Evolutionary conservation across 1,284 basidiomycete species (phyloP).

Genomic region (Papiliotrema terrestris): DNA sequence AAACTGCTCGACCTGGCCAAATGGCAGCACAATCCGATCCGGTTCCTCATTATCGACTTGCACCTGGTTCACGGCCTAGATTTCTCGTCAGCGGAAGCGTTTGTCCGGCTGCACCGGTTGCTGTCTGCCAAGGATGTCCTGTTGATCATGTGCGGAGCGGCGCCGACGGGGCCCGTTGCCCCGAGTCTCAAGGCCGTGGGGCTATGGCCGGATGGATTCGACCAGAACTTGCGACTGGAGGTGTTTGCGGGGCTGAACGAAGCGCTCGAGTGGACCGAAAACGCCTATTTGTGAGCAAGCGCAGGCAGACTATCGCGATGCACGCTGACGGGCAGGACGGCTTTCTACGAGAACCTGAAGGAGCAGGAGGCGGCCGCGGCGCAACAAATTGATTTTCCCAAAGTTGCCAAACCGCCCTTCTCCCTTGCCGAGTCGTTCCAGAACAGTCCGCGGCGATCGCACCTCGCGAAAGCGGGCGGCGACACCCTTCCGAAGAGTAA

Average conservation of each 20-base stretch:
- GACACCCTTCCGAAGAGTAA: conserved; percentile 39
- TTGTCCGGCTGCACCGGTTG: conserved; percentile 83
- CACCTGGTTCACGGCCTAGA: conserved; percentile 84
- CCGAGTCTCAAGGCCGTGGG: conserved; percentile 69
- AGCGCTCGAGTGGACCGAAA: conserved; percentile 94
- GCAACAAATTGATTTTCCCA: conserved; percentile 37
- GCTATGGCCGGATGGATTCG: conserved; percentile 59
- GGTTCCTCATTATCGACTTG: conserved; percentile 85
- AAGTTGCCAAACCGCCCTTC: conserved; percentile 44
- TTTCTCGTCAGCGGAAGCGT: conserved; percentile 91
- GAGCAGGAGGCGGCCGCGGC: conserved; percentile 1
- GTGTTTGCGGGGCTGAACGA: conserved; percentile 81
- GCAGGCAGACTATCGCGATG: neutral
- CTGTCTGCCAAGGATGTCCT: conserved; percentile 71
- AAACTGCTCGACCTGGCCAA: conserved; percentile 68
- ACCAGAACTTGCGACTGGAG: conserved; percentile 65
- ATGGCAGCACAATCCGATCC: conserved; percentile 76
- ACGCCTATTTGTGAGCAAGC: conserved; percentile 65
- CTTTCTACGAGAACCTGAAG: conserved; percentile 45
- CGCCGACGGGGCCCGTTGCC: conserved; percentile 61
- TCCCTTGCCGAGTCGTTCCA: conserved; percentile 58
- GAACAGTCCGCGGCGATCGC: conserved; percentile 69
- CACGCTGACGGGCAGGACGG: conserved; percentile 29
- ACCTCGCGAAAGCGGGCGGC: conserved; percentile 73
- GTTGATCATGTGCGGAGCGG: conserved; percentile 84